A percentile compares a stretch with the other conserved stretches of the same genome.
phyloP scores from a whole-genome alignment of 306 rosid genomes.

The Casuarina glauca region DNA sequence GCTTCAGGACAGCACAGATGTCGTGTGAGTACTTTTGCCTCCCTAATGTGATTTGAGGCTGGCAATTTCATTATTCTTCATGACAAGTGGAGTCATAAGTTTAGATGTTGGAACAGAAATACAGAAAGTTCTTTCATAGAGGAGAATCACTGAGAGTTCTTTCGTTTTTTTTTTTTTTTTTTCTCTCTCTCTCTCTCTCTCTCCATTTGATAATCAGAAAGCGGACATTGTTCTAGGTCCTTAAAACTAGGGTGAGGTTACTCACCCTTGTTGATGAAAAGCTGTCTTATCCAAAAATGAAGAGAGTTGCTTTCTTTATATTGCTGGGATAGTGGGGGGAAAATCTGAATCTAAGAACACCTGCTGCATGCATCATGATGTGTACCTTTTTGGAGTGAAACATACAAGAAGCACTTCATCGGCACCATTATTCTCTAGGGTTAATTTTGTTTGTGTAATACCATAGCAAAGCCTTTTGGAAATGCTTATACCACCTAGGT shows the following conservation, averaged over 20 bases:
- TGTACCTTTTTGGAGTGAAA: background rate
- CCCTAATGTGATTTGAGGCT: constrained; percentile 9
- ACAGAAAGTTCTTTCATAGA: background rate
- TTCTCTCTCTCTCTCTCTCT: no score
- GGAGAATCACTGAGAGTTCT: background rate
- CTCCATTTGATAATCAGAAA: background rate
- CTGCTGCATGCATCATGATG: background rate
- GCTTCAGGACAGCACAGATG: constrained; percentile 89
- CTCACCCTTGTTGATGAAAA: background rate
- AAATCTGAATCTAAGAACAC: background rate
- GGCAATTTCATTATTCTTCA: background rate
- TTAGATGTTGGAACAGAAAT: constrained; percentile 9
- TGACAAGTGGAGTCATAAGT: constrained; percentile 14
- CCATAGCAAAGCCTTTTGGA: background rate
- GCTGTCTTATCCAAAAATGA: background rate
- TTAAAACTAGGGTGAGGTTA: constrained; percentile 1
- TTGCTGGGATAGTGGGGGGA: background rate
- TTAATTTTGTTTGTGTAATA: background rate
- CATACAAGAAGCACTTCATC: background rate
- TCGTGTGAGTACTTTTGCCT: constrained; percentile 60
- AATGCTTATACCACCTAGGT: background rate
- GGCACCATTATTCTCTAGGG: background rate
- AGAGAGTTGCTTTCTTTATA: background rate
- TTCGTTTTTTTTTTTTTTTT: background rate
- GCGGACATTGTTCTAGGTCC: constrained; percentile 10